Conservation (phyloP, 495 filamentous ascomycete species). For the Penicillium cosmopolitanum region DNA sequence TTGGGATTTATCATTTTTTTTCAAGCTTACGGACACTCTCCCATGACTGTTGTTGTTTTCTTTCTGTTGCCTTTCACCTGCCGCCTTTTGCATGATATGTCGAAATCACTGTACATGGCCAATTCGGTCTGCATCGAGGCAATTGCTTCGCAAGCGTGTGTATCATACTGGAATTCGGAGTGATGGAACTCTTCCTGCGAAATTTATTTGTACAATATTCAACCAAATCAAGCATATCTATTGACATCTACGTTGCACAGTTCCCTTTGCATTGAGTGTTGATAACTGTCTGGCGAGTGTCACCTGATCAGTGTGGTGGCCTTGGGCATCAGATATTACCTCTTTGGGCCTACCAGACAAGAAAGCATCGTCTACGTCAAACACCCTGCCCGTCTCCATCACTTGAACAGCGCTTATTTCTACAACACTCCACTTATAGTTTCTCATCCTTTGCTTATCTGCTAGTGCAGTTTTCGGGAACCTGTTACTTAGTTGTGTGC, state of each 20-base stretch:
- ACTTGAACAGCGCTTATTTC: background rate
- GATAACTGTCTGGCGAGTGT: background rate
- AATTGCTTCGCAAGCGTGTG: constrained; percentile 21
- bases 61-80: constrained; percentile 9
- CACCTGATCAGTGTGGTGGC: constrained; percentile 10
- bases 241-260: background rate
- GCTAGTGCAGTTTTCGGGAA: too few species aligned
- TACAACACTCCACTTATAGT: background rate
- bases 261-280: background rate
- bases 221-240: background rate
- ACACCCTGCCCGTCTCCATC: background rate
- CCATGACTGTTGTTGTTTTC: constrained; percentile 18
- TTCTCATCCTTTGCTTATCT: too few species aligned
- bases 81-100: constrained; percentile 2
- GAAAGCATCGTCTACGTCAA: background rate
- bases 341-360: background rate
- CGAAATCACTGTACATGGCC: constrained; percentile 28
- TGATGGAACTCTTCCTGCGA: background rate
- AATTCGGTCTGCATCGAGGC: constrained; percentile 12
- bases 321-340: constrained; percentile 8
- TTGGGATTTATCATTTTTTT: constrained; percentile 28
- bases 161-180: constrained; percentile 27
- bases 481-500: too few species aligned
- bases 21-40: constrained; percentile 33
- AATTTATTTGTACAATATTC: constrained; percentile 15